phyloP scores from a whole-genome alignment of 139 green algal genomes.

The Microglena sp. region DNA sequence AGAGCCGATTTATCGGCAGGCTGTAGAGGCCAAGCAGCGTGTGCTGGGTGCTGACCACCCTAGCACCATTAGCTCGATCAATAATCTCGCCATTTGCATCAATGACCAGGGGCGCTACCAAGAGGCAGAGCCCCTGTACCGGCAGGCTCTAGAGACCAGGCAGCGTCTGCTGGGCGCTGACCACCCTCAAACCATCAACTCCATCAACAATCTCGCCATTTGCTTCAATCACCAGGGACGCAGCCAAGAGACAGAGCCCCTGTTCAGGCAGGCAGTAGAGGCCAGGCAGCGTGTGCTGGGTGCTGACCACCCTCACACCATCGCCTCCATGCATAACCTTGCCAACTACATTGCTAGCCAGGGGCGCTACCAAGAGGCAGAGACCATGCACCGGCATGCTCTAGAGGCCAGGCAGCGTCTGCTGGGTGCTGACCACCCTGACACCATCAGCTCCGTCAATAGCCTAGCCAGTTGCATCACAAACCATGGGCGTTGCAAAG shows the following conservation, averaged over 20 bases:
- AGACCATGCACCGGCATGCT: neutral
- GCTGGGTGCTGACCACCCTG: too few species aligned
- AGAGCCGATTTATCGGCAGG: conserved; percentile 6
- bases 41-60: neutral
- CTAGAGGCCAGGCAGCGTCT: too few species aligned
- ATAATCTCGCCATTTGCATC: conserved; percentile 9
- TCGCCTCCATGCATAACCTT: conserved; percentile 3
- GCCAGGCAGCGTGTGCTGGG: conserved; percentile 6
- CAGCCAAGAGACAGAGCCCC: conserved; percentile 9
- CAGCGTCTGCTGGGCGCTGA: conserved; percentile 6
- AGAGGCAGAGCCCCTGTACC: conserved; percentile 11
- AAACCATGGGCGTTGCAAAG: neutral
- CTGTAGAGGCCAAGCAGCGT: conserved; percentile 1
- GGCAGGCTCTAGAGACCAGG: neutral
- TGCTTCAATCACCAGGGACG: conserved; percentile 12
- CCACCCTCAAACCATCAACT: conserved; percentile 13
- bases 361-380: neutral
- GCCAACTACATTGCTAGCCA: neutral
- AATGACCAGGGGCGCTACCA: neutral
- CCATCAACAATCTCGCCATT: conserved; percentile 11
- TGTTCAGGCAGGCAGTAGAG: conserved; percentile 15
- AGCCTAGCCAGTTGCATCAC: neutral
- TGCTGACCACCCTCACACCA: conserved; percentile 1
- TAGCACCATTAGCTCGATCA: conserved; percentile 5
- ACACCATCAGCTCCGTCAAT: too few species aligned